Evolutionary conservation across 106 monocot genomes (phyloP), one percentile per base, ranked within the genome.

Genomic region (Narthecium ossifragum): DNA sequence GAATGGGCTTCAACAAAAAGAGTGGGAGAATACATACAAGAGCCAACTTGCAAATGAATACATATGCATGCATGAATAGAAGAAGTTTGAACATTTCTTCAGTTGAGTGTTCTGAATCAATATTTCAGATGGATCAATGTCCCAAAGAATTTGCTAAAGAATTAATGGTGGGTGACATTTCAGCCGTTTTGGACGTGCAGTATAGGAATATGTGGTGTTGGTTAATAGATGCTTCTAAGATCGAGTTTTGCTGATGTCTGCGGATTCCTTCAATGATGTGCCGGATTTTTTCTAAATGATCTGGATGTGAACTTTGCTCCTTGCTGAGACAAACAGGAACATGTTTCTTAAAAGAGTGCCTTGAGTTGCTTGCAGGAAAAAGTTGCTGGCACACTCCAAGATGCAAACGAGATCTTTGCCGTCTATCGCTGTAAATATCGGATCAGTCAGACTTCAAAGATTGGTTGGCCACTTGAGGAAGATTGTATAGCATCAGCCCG

Each of bases 401-500:
- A n/a, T n/a, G n/a, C n/a, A n/a, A n/a, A n/a, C n/a, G n/a, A n/a
- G n/a, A n/a, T n/a, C n/a, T n/a, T n/a, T n/a, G n/a, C n/a, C n/a
- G n/a, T n/a, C n/a, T n/a, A n/a, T n/a, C n/a, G n/a, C n/a, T n/a
- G n/a, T n/a, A n/a, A n/a, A n/a, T n/a, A n/a, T n/a, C n/a, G n/a
- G 36, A 33, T 91, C 67, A 93, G 26, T 94, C 77, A 28, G 25
- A 52, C 66, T 76, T 75, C 9, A 65, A 31, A 7, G 14, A 27
- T 11, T 67, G 60, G 47, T 55, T 39, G 21, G 32, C 49, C 57
- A 65, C 30, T 61, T 56, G 59, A 65, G 98, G 81, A 47, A 88
- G 75, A 62, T 85, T 91, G 81, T 98, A 98, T 10, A 98, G 57
- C 29, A 80, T 58, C 65, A 91, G 70, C 29, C 98, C 98, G 26